Percentiles rank a stretch among this genome's conserved stretches.
Conservation (phyloP, 257 asterid genomes). For the Rhazya stricta region DNA sequence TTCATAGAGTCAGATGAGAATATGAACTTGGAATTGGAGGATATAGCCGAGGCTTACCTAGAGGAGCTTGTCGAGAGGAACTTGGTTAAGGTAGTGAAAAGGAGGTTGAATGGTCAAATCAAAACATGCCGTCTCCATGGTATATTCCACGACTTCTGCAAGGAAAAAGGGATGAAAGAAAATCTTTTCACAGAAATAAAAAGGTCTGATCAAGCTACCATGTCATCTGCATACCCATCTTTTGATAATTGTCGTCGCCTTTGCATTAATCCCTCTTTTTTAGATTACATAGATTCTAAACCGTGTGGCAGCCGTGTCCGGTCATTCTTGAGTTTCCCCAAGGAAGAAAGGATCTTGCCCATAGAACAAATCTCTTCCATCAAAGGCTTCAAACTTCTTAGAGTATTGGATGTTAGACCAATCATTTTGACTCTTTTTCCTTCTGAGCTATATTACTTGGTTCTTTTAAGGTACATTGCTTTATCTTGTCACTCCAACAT, state of each 20-base stretch:
- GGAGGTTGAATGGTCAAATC: background rate
- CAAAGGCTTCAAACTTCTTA: constrained; percentile 23
- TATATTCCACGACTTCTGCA: background rate
- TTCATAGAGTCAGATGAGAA: background rate
- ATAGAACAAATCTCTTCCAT: background rate
- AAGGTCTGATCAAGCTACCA: background rate
- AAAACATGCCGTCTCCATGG: constrained; percentile 4
- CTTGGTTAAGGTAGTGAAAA: background rate
- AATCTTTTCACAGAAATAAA: background rate
- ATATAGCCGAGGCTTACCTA: background rate
- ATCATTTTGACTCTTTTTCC: constrained; percentile 15
- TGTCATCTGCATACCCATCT: no score
- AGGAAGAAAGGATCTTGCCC: background rate
- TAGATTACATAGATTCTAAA: background rate
- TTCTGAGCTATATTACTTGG: background rate
- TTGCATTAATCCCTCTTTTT: background rate
- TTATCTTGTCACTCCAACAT: constrained; percentile 32
- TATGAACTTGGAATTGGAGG: constrained; percentile 7
- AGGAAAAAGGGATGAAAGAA: background rate
- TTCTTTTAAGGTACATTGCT: constrained; percentile 23
- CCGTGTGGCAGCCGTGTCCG: background rate
- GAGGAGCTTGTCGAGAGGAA: background rate
- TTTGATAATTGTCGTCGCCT: background rate
- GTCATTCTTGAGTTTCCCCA: background rate
- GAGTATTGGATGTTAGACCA: constrained; percentile 30